These are phyloP conservation scores for Melastoma candidum DNA, from an alignment of 441 rosid genomes.

Conservation along the genomic window DNA sequence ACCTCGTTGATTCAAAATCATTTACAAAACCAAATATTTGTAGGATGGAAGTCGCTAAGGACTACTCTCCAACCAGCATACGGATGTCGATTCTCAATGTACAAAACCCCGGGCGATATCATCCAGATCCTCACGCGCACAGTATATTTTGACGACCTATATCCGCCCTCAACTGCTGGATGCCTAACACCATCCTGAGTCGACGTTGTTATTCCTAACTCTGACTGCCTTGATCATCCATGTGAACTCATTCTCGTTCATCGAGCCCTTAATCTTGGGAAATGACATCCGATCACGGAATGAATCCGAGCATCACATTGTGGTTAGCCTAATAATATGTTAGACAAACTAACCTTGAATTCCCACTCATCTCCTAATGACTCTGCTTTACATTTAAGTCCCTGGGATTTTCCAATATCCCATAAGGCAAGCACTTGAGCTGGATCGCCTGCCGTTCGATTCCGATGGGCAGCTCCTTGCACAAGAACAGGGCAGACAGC, in stretches of 20 bases:
- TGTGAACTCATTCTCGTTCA: constrained; percentile 74
- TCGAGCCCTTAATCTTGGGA: constrained; percentile 56
- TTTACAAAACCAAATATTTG: too few relatives aligned
- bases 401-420: constrained; percentile 69
- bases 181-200: constrained; percentile 87
- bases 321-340: neutral
- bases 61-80: constrained; percentile 76
- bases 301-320: constrained; percentile 36
- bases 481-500: constrained; percentile 76
- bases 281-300: constrained; percentile 79
- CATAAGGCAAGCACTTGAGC: constrained; percentile 68
- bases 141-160: constrained; percentile 24
- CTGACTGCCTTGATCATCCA: constrained; percentile 89
- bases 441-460: constrained; percentile 75
- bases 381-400: constrained; percentile 9
- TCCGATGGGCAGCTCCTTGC: constrained; percentile 77
- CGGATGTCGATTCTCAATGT: constrained; percentile 93
- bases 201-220: constrained; percentile 95
- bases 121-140: constrained; percentile 46
- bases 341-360: constrained; percentile 2
- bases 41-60: neutral
- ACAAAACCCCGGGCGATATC: constrained; percentile 91
- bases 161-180: constrained; percentile 86
- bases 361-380: neutral
- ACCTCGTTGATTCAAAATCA: constrained; percentile 7